These are phyloP conservation scores for Platanthera zijinensis DNA, from an alignment of 106 monocot genomes.

Conservation along the genomic window DNA sequence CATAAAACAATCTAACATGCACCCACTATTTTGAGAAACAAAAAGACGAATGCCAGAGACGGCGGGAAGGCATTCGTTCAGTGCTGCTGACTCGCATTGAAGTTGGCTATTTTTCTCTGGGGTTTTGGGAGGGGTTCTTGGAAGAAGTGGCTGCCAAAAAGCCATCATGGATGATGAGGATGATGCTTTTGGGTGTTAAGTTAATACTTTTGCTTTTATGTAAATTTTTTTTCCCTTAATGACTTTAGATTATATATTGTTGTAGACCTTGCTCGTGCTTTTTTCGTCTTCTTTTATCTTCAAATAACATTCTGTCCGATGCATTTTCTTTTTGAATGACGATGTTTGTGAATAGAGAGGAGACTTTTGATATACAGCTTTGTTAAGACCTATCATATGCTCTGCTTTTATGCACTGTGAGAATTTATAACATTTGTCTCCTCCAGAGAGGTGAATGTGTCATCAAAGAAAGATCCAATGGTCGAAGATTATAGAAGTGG, in stretches of 20 bases:
- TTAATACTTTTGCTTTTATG: background rate
- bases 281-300: background rate
- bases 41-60: background rate
- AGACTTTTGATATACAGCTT: background rate
- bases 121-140: background rate
- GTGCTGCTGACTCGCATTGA: background rate
- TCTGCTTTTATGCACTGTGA: too few species aligned
- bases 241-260: background rate
- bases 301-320: background rate
- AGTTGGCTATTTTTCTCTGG: background rate
- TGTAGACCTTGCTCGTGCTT: constrained; percentile 1
- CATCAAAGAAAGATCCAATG: too few species aligned
- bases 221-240: background rate
- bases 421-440: too few species aligned
- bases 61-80: background rate
- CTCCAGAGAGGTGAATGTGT: too few species aligned
- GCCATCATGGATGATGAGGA: background rate
- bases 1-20: background rate
- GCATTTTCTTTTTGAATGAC: background rate
- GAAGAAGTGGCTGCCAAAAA: background rate
- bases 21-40: background rate
- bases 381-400: too few species aligned
- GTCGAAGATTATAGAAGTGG: too few species aligned
- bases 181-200: background rate
- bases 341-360: background rate